Evolutionary conservation across 1,284 basidiomycete genomes (phyloP), one percentile per base, ranked within the genome.

Genomic region (Neonothopanus nambi): DNA sequence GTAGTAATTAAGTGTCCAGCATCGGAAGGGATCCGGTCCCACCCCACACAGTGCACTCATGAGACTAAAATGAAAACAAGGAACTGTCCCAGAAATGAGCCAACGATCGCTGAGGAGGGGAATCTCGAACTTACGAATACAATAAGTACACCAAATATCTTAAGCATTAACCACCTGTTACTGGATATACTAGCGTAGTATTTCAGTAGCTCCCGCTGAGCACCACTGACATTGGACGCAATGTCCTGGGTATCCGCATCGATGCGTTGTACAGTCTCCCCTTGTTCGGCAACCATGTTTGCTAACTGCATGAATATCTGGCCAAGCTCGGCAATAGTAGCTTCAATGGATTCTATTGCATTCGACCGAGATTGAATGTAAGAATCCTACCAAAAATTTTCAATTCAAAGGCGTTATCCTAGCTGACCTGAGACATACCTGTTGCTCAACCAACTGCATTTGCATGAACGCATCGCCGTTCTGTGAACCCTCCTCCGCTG

Each of bases 241-340:
- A 99, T 98, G 66, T 99, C 97, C 61, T 94, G 81, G 8, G 94
- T 95, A 69, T 99, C 95, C n/a, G 95, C 95, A 66, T 99, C 97
- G 63, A 99, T 99, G n/a, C 97, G 85, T 69, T 99, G 96, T 1
- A 99, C 96, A 2, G 94, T 98, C 75, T 99, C 97, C 51, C 95
- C 83, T 71, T 99, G 97, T 69, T 98, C 93, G 6, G 96, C 94
- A 4, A 99, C 96, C 96, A 99, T 99, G 57, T 91, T 87, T 0
- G 96, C 95, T 5, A 99, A 79, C 65, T 99, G 97, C 11, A 87
- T 89, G 73, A 99, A 99, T 70, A 99, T 99, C 65, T 94, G 91
- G 0, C 97, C 97, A 12, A 99, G 82, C 67, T 99, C 97, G 13
- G 93, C 91, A 60, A 99, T 99, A 3, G 97, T 99, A 6, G 91